Evolutionary conservation across 371 early-diverging fungal genomes (phyloP).

Genomic region (Smittium mucronatum): DNA sequence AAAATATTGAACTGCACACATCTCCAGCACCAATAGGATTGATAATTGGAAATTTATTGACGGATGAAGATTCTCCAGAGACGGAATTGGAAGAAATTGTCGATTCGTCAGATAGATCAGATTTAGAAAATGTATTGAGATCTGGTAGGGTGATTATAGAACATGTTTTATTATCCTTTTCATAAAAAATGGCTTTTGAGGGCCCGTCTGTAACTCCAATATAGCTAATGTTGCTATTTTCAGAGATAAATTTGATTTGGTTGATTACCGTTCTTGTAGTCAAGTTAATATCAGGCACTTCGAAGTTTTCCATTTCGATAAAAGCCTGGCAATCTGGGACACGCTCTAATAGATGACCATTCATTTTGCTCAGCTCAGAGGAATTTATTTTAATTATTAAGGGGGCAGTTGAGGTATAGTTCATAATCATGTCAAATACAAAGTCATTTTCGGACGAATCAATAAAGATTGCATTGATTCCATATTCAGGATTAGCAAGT

Average conservation of each 20-base stretch:
- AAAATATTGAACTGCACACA: slow-evolving; percentile 36
- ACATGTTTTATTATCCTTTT: background rate
- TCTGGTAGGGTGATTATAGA: background rate
- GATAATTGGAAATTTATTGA: too few species aligned
- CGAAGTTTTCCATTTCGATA: background rate
- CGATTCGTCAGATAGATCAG: too few species aligned
- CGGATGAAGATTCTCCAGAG: too few species aligned
- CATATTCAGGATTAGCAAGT: background rate
- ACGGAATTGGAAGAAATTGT: too few species aligned
- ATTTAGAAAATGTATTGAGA: too few species aligned
- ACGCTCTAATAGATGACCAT: background rate
- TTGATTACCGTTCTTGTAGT: background rate
- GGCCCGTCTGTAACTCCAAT: background rate
- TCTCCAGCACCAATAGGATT: slow-evolving; percentile 42
- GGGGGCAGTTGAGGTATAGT: background rate
- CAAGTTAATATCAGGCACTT: background rate
- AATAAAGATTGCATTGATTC: background rate
- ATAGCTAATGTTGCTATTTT: background rate
- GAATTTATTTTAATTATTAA: background rate
- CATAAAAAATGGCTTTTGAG: background rate
- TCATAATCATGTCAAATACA: background rate
- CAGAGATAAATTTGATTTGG: background rate
- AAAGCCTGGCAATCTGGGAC: background rate
- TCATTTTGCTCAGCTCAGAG: background rate
- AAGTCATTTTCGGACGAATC: background rate